Conservation (phyloP, 1,139 yeast species). For the Geotrichum candidum region DNA sequence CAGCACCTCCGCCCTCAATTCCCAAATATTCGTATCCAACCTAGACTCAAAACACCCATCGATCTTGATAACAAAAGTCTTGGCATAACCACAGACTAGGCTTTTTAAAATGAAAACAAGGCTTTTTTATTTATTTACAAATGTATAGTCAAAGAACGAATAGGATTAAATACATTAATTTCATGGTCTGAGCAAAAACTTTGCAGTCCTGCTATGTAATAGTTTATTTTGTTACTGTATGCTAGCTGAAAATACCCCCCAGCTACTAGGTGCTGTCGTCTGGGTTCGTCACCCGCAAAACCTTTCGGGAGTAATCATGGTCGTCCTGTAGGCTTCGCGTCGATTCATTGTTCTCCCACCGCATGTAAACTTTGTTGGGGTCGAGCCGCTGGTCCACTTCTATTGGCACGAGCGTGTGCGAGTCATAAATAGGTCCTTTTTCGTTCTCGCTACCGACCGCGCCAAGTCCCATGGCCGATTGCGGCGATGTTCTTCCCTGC, state of each 20-base stretch:
- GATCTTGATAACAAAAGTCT: too few species aligned
- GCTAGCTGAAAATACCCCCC: neutral
- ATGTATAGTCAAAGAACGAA: neutral
- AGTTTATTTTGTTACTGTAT: neutral
- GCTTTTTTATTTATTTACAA: too few species aligned
- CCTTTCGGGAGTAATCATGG: constrained; percentile 64
- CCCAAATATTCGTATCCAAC: too few species aligned
- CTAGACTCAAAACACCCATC: too few species aligned
- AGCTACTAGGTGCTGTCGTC: constrained; percentile 18
- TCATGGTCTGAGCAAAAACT: constrained; percentile 7
- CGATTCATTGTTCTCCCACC: constrained; percentile 50
- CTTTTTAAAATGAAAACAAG: too few species aligned
- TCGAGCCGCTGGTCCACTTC: constrained; percentile 61
- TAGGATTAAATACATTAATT: constrained; percentile 1
- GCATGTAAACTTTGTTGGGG: constrained; percentile 55
- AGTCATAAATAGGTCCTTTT: constrained; percentile 13
- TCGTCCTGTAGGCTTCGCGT: constrained; percentile 63
- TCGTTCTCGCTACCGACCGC: neutral
- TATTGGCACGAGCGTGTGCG: constrained; percentile 43
- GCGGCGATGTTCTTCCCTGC: constrained; percentile 6
- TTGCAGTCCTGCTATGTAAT: neutral
- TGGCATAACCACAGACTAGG: too few species aligned
- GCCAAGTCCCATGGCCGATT: neutral
- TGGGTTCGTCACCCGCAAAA: constrained; percentile 64
- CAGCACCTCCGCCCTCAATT: too few species aligned